Evolutionary conservation across 2,329 filamentous ascomycete genomes (phyloP).

Genomic region (Colletotrichum noveboracense): DNA sequence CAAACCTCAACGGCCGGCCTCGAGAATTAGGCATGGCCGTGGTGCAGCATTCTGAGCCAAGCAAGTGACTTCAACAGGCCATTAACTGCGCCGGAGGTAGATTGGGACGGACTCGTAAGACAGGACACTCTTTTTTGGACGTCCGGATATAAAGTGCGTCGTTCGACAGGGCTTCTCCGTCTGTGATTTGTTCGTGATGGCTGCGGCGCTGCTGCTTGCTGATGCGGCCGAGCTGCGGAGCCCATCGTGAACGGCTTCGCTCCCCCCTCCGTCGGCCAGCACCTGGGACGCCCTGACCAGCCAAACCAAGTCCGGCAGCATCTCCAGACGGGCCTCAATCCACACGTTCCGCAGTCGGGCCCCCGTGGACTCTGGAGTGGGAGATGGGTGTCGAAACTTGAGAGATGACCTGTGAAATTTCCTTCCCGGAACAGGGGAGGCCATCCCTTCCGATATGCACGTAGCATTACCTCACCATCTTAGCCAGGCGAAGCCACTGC

Average conservation of each 20-base stretch:
- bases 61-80: background rate
- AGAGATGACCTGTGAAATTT: slow-evolving; percentile 4
- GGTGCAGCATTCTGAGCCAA: background rate
- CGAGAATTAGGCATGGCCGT: background rate
- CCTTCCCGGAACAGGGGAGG: slow-evolving; percentile 9
- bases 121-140: background rate
- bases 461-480: slow-evolving; percentile 18
- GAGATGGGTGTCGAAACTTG: background rate
- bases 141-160: background rate
- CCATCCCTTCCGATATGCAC: slow-evolving; percentile 21
- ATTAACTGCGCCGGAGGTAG: background rate
- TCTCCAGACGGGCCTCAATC: slow-evolving; percentile 1
- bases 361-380: background rate
- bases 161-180: background rate
- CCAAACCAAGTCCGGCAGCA: slow-evolving; percentile 8
- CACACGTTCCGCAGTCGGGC: background rate
- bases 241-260: slow-evolving; percentile 4
- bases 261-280: background rate
- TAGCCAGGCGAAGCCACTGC: slow-evolving; percentile 15
- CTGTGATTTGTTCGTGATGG: background rate
- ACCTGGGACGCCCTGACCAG: background rate
- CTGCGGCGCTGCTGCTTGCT: background rate
- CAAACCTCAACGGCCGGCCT: background rate
- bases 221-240: slow-evolving; percentile 13
- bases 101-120: background rate